Percentiles rank a stretch among this genome's conserved stretches.
phyloP scores from a whole-genome alignment of 305 asterid genomes.

The Caryopteris hybrid region DNA sequence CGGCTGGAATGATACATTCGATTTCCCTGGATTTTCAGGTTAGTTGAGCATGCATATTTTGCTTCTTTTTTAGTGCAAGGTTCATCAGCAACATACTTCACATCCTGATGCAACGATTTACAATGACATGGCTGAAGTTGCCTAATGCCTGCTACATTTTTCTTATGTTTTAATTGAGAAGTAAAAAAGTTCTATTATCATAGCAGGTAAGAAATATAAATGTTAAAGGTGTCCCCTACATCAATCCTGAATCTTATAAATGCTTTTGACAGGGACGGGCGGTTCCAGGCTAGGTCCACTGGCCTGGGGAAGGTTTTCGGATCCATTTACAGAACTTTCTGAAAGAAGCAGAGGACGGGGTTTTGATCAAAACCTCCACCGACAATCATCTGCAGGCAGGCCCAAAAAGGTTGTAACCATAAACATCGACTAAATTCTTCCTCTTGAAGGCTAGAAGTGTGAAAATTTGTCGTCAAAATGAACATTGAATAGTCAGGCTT shows the following conservation, averaged over 20 bases:
- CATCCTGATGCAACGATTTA: background rate
- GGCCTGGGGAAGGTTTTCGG: constrained; percentile 18
- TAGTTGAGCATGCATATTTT: background rate
- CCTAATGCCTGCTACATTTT: background rate
- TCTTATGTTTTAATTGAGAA: too few relatives aligned
- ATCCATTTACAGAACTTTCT: constrained; percentile 24
- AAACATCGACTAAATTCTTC: constrained; percentile 38
- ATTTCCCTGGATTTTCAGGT: constrained; percentile 30
- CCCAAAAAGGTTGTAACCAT: constrained; percentile 47
- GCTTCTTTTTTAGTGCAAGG: background rate
- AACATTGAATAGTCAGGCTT: too few relatives aligned
- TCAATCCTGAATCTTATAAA: background rate
- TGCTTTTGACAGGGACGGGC: constrained; percentile 22
- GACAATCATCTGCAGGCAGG: constrained; percentile 23
- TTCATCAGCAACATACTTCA: background rate
- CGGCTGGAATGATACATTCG: constrained; percentile 30
- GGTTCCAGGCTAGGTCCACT: constrained; percentile 8
- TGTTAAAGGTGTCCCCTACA: background rate
- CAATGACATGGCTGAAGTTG: background rate
- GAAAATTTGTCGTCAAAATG: too few relatives aligned
- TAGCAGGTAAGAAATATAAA: too few relatives aligned
- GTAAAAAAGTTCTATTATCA: too few relatives aligned
- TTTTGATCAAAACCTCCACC: background rate
- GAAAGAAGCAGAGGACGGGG: background rate
- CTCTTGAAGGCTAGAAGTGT: background rate